Evolutionary conservation across 2,329 filamentous ascomycete genomes (phyloP), one percentile per base, ranked within the genome.

Genomic region (Penicillium sp.): DNA sequence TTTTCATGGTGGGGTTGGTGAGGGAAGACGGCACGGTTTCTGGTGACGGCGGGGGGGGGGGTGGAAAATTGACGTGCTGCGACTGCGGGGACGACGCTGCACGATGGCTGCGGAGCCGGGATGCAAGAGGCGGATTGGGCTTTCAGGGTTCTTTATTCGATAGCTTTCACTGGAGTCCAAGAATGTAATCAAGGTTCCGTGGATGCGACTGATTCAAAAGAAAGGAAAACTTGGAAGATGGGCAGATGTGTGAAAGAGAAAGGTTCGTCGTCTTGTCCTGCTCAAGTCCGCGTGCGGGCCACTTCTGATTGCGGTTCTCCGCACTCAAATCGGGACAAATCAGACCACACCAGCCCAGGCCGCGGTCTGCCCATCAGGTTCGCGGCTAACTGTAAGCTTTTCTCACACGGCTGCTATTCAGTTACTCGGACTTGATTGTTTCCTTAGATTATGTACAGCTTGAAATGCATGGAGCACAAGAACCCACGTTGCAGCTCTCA

Each of bases 1-100:
- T 69, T 51, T 69, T 71, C 69, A 70, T 70, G 32, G 40, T 61
- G 45, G 49, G 32, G 36, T 50, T 37, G 40, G 9, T 36, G 34
- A 32, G 39, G 38, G 24, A 40, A 33, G 39, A 43, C 46, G 47
- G 38, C 39, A 45, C 34, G 46, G 48, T 50, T 34, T 37, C 18
- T 28, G 39, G 48, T 47, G 41, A 46, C 48, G 48, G 40, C n/a
- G 37, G 37, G 37, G 18, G 34, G 5, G 11, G 26, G n/a, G 54
- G 46, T 47, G 56, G 55, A 52, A 49, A 57, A 46, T 45, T 51
- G 39, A 27, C 25, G 35, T 18, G 13, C 29, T 39, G 49, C 49
- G 50, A 52, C 52, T 59, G 58, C 58, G 60, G 58, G 59, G 58
- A 56, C 56, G 29, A 18, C 18, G 18, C 18, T 18, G 18, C 18